Evolutionary conservation across 192 early-diverging fungal species (phyloP).

Genomic region (Pilobolus umbonatus): DNA sequence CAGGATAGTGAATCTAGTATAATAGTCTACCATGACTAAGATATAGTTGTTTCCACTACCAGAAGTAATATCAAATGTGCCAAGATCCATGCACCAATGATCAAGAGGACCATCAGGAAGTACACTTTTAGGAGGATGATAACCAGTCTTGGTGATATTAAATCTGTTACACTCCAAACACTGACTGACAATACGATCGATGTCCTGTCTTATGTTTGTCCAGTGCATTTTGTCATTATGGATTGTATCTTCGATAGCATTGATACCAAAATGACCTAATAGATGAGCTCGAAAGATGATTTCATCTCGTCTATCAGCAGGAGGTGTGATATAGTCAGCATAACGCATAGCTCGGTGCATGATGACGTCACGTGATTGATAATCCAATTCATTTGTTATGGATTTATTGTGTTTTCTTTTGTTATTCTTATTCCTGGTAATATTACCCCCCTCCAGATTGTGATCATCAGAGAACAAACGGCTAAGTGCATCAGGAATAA

Average conservation of each 20-base stretch:
- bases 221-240: not conserved
- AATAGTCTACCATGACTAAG: constrained; percentile 6
- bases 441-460: not conserved
- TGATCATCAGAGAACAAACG: constrained; percentile 5
- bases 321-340: not conserved
- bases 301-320: not conserved
- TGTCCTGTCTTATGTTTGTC: not conserved
- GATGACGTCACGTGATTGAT: no score
- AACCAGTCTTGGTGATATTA: not conserved
- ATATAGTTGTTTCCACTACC: not conserved
- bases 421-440: no score
- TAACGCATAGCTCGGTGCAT: not conserved
- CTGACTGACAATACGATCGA: not conserved
- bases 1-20: not conserved
- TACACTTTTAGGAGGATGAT: not conserved
- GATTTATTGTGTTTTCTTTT: no score
- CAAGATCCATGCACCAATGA: not conserved
- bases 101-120: not conserved
- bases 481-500: constrained; percentile 29
- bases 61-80: constrained; percentile 5
- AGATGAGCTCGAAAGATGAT: not conserved
- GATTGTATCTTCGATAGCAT: not conserved
- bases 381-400: not conserved
- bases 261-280: not conserved
- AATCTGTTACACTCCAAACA: not conserved